Percentiles rank a stretch among this genome's conserved stretches.
Conservation (phyloP, 495 filamentous ascomycete genomes). For the Neurospora intermedia region DNA sequence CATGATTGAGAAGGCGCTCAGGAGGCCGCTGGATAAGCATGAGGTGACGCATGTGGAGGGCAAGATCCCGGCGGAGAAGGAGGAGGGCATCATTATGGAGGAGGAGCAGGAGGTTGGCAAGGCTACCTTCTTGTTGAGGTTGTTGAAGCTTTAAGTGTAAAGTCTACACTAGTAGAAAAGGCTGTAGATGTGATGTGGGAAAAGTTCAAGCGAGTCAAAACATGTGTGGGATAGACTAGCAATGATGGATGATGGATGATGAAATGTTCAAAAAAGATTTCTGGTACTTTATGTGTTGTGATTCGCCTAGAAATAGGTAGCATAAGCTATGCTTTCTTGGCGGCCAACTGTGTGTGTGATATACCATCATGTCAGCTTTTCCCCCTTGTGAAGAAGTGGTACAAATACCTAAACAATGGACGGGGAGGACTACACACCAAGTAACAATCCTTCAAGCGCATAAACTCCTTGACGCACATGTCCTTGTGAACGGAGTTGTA, state of each 20-base stretch:
- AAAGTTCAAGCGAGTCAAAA: not conserved
- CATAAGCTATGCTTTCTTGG: not conserved
- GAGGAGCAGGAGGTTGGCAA: slow-evolving; percentile 87
- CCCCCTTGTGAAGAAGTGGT: not conserved
- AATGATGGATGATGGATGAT: not conserved
- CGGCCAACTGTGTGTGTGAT: not conserved
- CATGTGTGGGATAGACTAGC: not conserved
- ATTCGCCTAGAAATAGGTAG: not conserved
- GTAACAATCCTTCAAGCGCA: slow-evolving; percentile 80
- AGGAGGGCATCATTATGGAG: slow-evolving; percentile 58
- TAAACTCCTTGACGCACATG: slow-evolving; percentile 78
- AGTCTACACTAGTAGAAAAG: not conserved
- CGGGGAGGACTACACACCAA: slow-evolving; percentile 43
- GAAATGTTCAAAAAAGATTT: not conserved
- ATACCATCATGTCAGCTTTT: not conserved
- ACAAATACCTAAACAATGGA: not conserved
- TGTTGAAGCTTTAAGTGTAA: slow-evolving; percentile 54
- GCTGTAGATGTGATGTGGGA: not conserved
- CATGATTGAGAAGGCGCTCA: slow-evolving; percentile 67
- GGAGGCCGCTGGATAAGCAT: slow-evolving; percentile 70
- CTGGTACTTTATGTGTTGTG: not conserved
- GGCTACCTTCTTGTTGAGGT: slow-evolving; percentile 71
- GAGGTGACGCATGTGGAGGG: slow-evolving; percentile 53
- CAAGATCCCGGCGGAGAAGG: slow-evolving; percentile 44
- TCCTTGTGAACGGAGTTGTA: slow-evolving; percentile 88